A percentile compares a stretch with the other conserved stretches of the same genome.
These are phyloP conservation scores for Claviceps capensis DNA, from an alignment of 2,329 filamentous ascomycete genomes.

Conservation along the genomic window DNA sequence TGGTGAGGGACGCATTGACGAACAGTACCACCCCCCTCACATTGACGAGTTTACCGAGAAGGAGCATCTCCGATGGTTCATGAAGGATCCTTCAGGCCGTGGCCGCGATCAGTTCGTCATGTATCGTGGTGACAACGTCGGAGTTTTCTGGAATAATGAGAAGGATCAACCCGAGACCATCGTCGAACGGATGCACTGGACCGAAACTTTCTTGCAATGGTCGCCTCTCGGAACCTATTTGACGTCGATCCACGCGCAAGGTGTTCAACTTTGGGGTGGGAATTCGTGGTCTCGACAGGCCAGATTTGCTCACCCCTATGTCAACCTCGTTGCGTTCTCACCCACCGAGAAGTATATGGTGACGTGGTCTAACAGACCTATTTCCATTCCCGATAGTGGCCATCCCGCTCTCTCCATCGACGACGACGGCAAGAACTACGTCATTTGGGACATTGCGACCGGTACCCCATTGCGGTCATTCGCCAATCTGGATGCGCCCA, in stretches of 20 bases:
- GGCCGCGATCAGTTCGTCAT: conserved; percentile 93
- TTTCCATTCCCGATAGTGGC: conserved; percentile 77
- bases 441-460: conserved; percentile 94
- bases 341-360: conserved; percentile 85
- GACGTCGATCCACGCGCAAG: conserved; percentile 87
- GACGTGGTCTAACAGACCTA: conserved; percentile 91
- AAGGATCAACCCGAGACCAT: conserved; percentile 77
- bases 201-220: conserved; percentile 96
- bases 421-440: conserved; percentile 98
- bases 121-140: conserved; percentile 82
- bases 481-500: conserved; percentile 70
- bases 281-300: conserved; percentile 78
- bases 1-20: conserved; percentile 82
- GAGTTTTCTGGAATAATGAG: conserved; percentile 97
- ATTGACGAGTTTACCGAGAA: conserved; percentile 80
- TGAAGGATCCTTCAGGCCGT: conserved; percentile 65
- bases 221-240: conserved; percentile 89
- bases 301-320: conserved; percentile 87
- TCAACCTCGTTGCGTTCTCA: conserved; percentile 94
- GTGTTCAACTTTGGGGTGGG: conserved; percentile 95
- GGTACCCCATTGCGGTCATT: conserved; percentile 86
- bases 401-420: conserved; percentile 75
- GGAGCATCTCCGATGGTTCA: conserved; percentile 89
- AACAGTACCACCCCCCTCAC: conserved; percentile 71
- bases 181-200: conserved; percentile 92